Percentiles rank a stretch among this genome's conserved stretches.
Evolutionary conservation across 768 basidiomycete genomes (phyloP).

Genomic region (Candolleomyces efflorescens): DNA sequence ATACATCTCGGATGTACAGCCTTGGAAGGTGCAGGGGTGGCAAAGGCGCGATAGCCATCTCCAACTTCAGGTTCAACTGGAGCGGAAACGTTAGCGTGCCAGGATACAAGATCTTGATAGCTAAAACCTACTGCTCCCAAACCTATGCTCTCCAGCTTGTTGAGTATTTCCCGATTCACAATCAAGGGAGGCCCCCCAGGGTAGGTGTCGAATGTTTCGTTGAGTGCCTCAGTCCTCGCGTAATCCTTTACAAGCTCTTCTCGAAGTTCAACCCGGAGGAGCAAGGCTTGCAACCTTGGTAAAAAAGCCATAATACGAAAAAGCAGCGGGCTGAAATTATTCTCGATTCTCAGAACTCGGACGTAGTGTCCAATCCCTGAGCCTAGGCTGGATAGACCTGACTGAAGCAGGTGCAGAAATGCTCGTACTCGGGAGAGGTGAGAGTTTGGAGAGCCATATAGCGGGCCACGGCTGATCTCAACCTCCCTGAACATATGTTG

Average conservation of each 20-base stretch:
- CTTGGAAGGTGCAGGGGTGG: neutral
- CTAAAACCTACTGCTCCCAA: neutral
- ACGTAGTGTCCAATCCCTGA: neutral
- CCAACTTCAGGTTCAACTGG: neutral
- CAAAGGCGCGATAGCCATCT: neutral
- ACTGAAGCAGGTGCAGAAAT: neutral
- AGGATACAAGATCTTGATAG: neutral
- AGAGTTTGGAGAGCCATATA: neutral
- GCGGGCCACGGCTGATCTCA: neutral
- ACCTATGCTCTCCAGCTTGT: too few relatives aligned
- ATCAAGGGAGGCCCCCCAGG: too few relatives aligned
- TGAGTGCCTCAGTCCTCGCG: too few relatives aligned
- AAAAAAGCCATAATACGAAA: neutral
- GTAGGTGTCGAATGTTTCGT: too few relatives aligned
- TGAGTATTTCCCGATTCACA: too few relatives aligned
- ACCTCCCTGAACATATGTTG: neutral
- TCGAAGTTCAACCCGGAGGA: neutral
- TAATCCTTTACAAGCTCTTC: neutral
- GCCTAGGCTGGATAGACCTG: neutral
- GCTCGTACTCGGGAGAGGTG: neutral
- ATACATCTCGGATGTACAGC: neutral
- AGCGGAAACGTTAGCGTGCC: neutral
- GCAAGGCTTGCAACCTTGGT: neutral
- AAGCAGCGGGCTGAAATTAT: neutral
- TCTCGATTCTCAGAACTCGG: neutral